Conservation (phyloP, 139 green algal genomes). For the Gonium pectorale region DNA sequence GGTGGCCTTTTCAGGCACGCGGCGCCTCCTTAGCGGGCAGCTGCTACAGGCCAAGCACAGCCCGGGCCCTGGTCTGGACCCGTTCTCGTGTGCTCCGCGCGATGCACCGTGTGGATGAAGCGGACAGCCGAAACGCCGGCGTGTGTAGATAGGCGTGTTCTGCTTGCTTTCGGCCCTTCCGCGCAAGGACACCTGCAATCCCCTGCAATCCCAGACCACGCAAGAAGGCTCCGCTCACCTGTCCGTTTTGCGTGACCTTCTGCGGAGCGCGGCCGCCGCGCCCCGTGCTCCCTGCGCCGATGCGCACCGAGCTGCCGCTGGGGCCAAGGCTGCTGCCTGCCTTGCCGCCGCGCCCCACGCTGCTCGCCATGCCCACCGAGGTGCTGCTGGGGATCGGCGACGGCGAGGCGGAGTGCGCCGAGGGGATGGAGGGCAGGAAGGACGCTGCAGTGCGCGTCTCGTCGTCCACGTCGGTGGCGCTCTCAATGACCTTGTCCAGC, state of each 20-base stretch:
- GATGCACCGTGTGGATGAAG: too few species aligned
- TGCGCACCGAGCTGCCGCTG: not conserved
- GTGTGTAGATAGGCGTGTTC: too few species aligned
- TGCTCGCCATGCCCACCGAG: not conserved
- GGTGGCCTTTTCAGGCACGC: too few species aligned
- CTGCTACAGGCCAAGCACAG: too few species aligned
- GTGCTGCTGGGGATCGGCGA: not conserved
- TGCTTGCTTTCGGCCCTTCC: too few species aligned
- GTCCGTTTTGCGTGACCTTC: slow-evolving; percentile 28
- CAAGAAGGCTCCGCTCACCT: slow-evolving; percentile 1
- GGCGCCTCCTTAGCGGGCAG: too few species aligned
- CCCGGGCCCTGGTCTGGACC: too few species aligned
- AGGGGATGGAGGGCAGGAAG: slow-evolving; percentile 30
- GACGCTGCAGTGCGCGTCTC: slow-evolving; percentile 14
- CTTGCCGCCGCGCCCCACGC: not conserved
- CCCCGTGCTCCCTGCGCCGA: not conserved
- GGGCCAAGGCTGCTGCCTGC: not conserved
- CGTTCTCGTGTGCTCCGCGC: too few species aligned
- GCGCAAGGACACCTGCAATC: too few species aligned
- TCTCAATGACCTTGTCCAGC: slow-evolving; percentile 53
- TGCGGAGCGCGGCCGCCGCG: not conserved
- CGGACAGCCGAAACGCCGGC: too few species aligned
- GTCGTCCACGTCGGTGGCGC: slow-evolving; percentile 48
- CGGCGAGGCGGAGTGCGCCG: not conserved
- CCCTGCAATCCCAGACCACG: too few species aligned